These are phyloP conservation scores for Fusarium pilosicola DNA, from an alignment of 2,329 filamentous ascomycete species.

Conservation along the genomic window DNA sequence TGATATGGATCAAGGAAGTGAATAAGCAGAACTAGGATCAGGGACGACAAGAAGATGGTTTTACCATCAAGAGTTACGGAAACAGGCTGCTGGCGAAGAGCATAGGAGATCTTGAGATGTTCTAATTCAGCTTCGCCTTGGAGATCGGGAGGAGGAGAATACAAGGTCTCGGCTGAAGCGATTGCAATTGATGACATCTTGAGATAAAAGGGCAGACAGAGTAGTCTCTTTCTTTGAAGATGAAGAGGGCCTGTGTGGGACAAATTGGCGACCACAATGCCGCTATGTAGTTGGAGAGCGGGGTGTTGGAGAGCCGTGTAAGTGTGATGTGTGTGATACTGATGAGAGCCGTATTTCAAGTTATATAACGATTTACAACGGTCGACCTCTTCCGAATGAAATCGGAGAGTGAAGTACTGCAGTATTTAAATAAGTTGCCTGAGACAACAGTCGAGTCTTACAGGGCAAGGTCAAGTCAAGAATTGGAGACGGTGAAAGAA, in stretches of 20 bases:
- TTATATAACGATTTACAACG: neutral
- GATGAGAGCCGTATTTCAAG: slow-evolving; percentile 7
- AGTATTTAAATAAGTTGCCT: slow-evolving; percentile 3
- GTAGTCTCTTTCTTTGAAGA: neutral
- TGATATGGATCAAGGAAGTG: slow-evolving; percentile 61
- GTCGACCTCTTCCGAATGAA: neutral
- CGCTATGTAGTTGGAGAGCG: slow-evolving; percentile 6
- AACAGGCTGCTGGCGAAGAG: slow-evolving; percentile 58
- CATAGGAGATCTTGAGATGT: slow-evolving; percentile 33
- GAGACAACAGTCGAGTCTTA: neutral
- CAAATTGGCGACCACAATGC: slow-evolving; percentile 28
- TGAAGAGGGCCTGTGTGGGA: neutral
- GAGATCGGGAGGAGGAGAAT: slow-evolving; percentile 33
- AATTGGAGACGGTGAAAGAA: slow-evolving; percentile 21
- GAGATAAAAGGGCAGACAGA: neutral
- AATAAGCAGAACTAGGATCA: slow-evolving; percentile 61
- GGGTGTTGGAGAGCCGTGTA: slow-evolving; percentile 16
- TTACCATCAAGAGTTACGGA: slow-evolving; percentile 63
- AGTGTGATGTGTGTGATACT: slow-evolving; percentile 28
- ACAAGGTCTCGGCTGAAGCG: slow-evolving; percentile 43
- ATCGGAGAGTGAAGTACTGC: neutral
- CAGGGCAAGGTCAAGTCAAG: neutral
- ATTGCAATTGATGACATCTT: slow-evolving; percentile 44
- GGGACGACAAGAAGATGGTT: slow-evolving; percentile 57
- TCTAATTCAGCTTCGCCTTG: slow-evolving; percentile 37